These are phyloP conservation scores for Gliomastix tumulicola DNA, from an alignment of 2,329 filamentous ascomycete species.

Conservation along the genomic window DNA sequence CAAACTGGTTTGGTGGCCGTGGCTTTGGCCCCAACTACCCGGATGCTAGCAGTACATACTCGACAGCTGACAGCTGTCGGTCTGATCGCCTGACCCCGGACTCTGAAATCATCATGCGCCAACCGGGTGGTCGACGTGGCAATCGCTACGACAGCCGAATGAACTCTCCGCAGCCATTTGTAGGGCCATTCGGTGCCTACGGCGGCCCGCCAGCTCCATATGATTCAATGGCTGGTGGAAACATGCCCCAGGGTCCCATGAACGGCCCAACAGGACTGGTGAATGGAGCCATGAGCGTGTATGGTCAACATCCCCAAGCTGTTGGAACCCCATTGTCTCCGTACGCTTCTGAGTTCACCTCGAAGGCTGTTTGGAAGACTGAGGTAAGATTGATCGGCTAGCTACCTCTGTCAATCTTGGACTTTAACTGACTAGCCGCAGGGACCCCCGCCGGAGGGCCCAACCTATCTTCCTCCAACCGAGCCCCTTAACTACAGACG, in stretches of 20 bases:
- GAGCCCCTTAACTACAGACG: conserved; percentile 96
- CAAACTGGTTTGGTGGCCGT: conserved; percentile 38
- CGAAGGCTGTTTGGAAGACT: conserved; percentile 45
- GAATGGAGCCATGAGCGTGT: too few relatives aligned
- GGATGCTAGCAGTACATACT: conserved; percentile 28
- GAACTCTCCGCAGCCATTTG: conserved; percentile 22
- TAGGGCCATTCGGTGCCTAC: conserved; percentile 25
- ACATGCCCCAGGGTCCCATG: conserved; percentile 23
- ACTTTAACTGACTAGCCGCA: conserved; percentile 16
- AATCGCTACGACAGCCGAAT: conserved; percentile 40
- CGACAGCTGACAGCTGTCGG: conserved; percentile 31
- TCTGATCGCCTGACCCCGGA: conserved; percentile 41
- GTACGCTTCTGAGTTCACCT: conserved; percentile 68
- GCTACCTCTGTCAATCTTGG: conserved; percentile 1
- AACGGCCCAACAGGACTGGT: too few relatives aligned
- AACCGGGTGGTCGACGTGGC: conserved; percentile 32
- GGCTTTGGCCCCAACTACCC: conserved; percentile 27
- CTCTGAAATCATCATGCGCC: conserved; percentile 37
- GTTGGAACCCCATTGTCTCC: conserved; percentile 63
- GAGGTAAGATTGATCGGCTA: conserved; percentile 34
- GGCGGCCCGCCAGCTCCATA: conserved; percentile 23
- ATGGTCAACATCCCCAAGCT: conserved; percentile 39
- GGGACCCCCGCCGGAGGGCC: conserved; percentile 46
- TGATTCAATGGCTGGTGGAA: conserved; percentile 23
- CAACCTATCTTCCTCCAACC: conserved; percentile 77